Percentiles rank a stretch among this genome's conserved stretches.
Conservation (phyloP, 2,329 filamentous ascomycete genomes). For the Colletotrichum orbiculare region DNA sequence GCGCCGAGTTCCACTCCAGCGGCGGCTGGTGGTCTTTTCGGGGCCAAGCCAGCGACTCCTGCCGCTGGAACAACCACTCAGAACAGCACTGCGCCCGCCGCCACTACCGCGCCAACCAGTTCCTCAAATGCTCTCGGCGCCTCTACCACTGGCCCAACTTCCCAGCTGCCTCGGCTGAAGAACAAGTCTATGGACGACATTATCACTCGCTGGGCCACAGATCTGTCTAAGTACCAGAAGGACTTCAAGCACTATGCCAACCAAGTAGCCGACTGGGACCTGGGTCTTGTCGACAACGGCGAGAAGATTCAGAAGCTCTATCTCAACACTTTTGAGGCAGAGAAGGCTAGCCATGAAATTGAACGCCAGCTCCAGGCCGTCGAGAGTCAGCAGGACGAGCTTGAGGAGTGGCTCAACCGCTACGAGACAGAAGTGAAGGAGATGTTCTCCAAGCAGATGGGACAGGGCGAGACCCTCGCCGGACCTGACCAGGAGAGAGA, state of each 20-base stretch:
- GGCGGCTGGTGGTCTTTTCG: constrained; percentile 47
- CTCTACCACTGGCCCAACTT: constrained; percentile 83
- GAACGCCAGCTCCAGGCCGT: constrained; percentile 91
- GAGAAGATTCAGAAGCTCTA: constrained; percentile 96
- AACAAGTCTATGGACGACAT: constrained; percentile 99
- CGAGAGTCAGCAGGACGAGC: constrained; percentile 91
- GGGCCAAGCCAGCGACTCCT: constrained; percentile 47
- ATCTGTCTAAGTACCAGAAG: constrained; percentile 95
- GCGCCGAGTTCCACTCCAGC: constrained; percentile 44
- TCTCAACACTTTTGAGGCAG: constrained; percentile 90
- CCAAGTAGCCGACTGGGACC: constrained; percentile 91
- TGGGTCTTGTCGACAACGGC: constrained; percentile 90
- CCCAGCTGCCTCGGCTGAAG: constrained; percentile 89
- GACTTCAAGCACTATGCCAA: constrained; percentile 93
- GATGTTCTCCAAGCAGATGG: constrained; percentile 83
- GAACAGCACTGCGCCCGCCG: constrained; percentile 36
- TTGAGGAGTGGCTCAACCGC: constrained; percentile 86
- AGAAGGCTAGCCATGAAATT: constrained; percentile 91
- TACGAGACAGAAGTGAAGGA: constrained; percentile 94
- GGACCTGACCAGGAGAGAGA: constrained; percentile 97
- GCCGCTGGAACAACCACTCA: constrained; percentile 40
- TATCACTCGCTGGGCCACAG: constrained; percentile 94
- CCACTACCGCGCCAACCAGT: constrained; percentile 34
- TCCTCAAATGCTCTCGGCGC: constrained; percentile 65
- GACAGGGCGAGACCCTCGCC: constrained; percentile 78